Conservation (phyloP, 1,284 basidiomycete species). For the Ustilago vetiveriae region DNA sequence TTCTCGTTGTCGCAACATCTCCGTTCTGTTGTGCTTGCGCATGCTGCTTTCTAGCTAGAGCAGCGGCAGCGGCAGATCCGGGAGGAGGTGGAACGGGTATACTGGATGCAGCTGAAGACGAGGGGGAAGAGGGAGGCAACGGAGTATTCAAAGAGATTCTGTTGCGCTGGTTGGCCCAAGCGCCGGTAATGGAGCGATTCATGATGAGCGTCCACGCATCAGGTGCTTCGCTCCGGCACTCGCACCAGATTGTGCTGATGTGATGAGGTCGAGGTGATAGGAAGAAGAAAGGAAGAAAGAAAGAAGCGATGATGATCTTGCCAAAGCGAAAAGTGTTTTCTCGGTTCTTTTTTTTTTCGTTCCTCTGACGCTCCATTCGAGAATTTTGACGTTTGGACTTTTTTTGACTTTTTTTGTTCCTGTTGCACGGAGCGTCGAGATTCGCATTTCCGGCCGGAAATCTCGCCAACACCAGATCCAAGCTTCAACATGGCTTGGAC, state of each 20-base stretch:
- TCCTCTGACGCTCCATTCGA: too few species aligned
- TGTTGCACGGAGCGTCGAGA: slow-evolving; percentile 13
- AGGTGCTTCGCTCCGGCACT: slow-evolving; percentile 13
- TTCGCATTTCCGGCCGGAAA: slow-evolving; percentile 21
- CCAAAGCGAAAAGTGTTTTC: background rate
- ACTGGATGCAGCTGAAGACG: slow-evolving; percentile 27
- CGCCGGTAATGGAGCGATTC: slow-evolving; percentile 62
- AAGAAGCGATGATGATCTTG: background rate
- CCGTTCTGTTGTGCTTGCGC: slow-evolving; percentile 32
- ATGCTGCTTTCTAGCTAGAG: slow-evolving; percentile 32
- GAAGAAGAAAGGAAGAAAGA: background rate
- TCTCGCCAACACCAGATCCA: background rate
- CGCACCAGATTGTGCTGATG: background rate
- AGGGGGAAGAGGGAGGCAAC: slow-evolving; percentile 23
- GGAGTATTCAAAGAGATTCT: slow-evolving; percentile 59
- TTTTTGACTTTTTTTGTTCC: background rate
- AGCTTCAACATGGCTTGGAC: too few species aligned
- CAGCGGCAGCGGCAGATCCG: slow-evolving; percentile 55
- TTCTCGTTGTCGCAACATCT: slow-evolving; percentile 6
- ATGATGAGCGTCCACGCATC: slow-evolving; percentile 38
- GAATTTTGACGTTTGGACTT: too few species aligned
- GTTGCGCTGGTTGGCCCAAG: slow-evolving; percentile 55
- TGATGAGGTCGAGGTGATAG: slow-evolving; percentile 1
- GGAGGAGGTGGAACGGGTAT: slow-evolving; percentile 51
- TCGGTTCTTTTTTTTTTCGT: slow-evolving; percentile 14